A percentile compares a stretch with the other conserved stretches of the same genome.
phyloP scores from a whole-genome alignment of 2,329 filamentous ascomycete species.

The Grosmannia clavigera region DNA sequence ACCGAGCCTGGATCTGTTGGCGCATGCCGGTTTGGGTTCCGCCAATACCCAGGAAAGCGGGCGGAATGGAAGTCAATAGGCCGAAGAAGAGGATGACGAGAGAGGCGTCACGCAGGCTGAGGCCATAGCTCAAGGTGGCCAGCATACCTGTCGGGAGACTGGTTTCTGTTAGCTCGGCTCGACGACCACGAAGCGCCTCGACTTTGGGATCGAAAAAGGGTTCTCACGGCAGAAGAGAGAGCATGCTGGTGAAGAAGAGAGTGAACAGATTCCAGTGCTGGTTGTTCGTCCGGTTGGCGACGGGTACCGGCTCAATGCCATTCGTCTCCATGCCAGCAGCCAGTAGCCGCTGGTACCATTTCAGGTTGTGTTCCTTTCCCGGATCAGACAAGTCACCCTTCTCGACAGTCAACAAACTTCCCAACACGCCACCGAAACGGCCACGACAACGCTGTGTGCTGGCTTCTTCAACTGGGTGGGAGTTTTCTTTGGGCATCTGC shows the following conservation, averaged over 20 bases:
- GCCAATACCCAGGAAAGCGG: slow-evolving; percentile 41
- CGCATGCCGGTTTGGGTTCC: slow-evolving; percentile 45
- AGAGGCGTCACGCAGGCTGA: slow-evolving; percentile 41
- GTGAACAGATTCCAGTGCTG: slow-evolving; percentile 45
- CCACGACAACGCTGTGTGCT: neutral
- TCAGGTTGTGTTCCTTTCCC: slow-evolving; percentile 18
- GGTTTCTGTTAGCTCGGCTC: neutral
- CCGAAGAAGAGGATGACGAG: slow-evolving; percentile 48
- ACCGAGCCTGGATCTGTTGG: slow-evolving; percentile 49
- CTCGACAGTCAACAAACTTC: slow-evolving; percentile 16
- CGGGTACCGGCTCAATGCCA: slow-evolving; percentile 43
- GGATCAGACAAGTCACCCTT: slow-evolving; percentile 22
- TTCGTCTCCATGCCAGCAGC: slow-evolving; percentile 37
- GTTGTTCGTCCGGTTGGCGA: slow-evolving; percentile 39
- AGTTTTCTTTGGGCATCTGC: slow-evolving; percentile 2
- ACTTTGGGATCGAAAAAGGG: neutral
- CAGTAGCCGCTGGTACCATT: slow-evolving; percentile 30
- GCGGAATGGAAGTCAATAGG: slow-evolving; percentile 37
- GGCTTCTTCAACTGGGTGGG: neutral
- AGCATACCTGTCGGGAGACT: slow-evolving; percentile 47
- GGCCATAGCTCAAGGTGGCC: slow-evolving; percentile 38
- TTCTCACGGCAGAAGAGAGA: slow-evolving; percentile 45
- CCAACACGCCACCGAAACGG: slow-evolving; percentile 10
- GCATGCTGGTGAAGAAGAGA: slow-evolving; percentile 45
- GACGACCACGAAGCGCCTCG: neutral